Conservation (phyloP, 2,329 filamentous ascomycete genomes). For the Aureobasidium subglaciale region DNA sequence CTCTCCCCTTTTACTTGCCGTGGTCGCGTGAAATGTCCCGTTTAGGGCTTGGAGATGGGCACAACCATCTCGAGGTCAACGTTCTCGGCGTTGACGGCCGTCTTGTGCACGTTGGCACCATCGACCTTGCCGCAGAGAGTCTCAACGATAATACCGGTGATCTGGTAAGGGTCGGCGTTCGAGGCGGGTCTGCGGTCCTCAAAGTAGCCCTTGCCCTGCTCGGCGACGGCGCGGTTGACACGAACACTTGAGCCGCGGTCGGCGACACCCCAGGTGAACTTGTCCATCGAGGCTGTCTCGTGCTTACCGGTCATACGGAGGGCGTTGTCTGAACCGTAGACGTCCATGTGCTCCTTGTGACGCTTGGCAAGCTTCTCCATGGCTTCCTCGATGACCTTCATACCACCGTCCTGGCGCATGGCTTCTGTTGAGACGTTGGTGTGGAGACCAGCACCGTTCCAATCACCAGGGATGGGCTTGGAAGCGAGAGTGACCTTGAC, state of each 20-base stretch:
- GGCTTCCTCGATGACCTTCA: conserved; percentile 86
- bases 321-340: conserved; percentile 95
- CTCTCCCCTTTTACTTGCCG: neutral
- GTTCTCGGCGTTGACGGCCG: conserved; percentile 28
- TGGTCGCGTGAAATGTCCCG: conserved; percentile 12
- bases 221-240: conserved; percentile 76
- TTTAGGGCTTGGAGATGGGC: conserved; percentile 27
- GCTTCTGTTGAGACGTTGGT: conserved; percentile 86
- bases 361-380: conserved; percentile 47
- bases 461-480: conserved; percentile 92
- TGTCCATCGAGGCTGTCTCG: conserved; percentile 90
- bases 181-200: conserved; percentile 64
- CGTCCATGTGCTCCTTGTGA: conserved; percentile 61
- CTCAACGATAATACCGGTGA: conserved; percentile 73
- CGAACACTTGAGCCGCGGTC: conserved; percentile 93
- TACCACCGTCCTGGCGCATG: conserved; percentile 86
- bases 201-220: conserved; percentile 91
- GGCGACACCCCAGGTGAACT: conserved; percentile 89
- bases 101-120: conserved; percentile 40
- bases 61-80: conserved; percentile 32
- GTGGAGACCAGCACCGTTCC: conserved; percentile 94
- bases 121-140: conserved; percentile 50
- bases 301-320: conserved; percentile 85
- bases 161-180: conserved; percentile 83
- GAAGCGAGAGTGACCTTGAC: conserved; percentile 91